Base-by-base conservation (phyloP, 305 asterid species). In the Ilex paraguariensis region DNA sequence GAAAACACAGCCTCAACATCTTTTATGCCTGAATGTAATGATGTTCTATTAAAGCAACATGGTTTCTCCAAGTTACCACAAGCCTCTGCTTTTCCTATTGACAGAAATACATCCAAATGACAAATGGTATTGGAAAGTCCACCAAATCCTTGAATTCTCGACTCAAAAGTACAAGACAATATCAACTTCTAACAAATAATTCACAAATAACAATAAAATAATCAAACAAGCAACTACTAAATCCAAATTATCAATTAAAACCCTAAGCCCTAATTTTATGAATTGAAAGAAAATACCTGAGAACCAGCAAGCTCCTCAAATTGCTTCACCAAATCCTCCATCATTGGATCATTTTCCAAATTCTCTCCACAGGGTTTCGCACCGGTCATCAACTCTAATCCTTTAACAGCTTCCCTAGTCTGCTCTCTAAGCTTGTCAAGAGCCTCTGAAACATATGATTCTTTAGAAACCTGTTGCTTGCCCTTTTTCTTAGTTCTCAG, bases 281-380 rank as follows among this genome's bases (percentile, higher is more conserved):
- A 55, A 72, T 57, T 15, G n/a, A 7, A 66, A 11, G 58, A 39
- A 60, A n/a, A 52, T 55, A 90, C 99, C 99, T 87, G 95, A 17
- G 96, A 80, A n/a, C 89, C 95, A 59, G 99, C 93, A 68, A 90
- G 91, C 80, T 87, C 97, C 70, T 87, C 99, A 77, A 90, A 93
- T 80, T 90, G 99, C 87, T 93, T 93, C 58, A 86, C 95, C 99
- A 89, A 93, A 66, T 90, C 95, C 66, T 90, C 96, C 84, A 93
- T 68, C 95, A 82, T 86, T 30, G 95, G 80, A 78, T 93, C 97
- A 70, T 81, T 87, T 32, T 78, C 88, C 31, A 87, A 67, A 64
- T 61, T 67, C 49, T 75, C 96, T 30, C 65, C 88, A 16, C 73
- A 77, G 5, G 71, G 77, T 69, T 61, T 74, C 6, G 90, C 73